Evolutionary conservation across 2,329 filamentous ascomycete genomes (phyloP), one percentile per base, ranked within the genome.

Genomic region (Endothia cerciana): DNA sequence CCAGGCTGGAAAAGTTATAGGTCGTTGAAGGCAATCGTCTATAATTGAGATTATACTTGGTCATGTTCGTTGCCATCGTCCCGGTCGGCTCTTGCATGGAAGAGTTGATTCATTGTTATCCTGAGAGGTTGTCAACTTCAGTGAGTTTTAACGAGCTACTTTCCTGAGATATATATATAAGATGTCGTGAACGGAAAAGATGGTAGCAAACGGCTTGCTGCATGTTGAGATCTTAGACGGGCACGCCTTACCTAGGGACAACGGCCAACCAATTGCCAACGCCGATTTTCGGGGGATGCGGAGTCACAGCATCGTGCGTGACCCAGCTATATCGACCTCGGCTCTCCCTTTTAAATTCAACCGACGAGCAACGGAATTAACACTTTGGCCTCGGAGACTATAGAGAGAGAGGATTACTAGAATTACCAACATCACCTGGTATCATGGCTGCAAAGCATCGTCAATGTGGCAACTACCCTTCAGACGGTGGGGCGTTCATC

Each of bases 401-500:
- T 6, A 49, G n/a, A n/a, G n/a, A n/a, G n/a, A n/a, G n/a, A n/a
- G n/a, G 2, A 25, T 25, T 19, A 25, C 8, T 25, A 28, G 25
- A 43, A n/a, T 57, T 2, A 15, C 13, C 3, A 28, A 25, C 47
- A 22, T 11, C 15, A 4, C 25, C 11, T 4, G 4, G 17, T 8
- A 36, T 19, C n/a, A 60, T 47, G 38, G 33, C 41, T 47, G 22
- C 8, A 28, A n/a, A n/a, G n/a, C 60, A 38, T 4, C 25, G 19
- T 17, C 63, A 61, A n/a, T n/a, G n/a, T 19, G 66, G 66, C 5
- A 60, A 17, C 25, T 71, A 68, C 36, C 65, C 69, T 19, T 47
- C 62, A 11, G 60, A 67, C 30, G 64, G 64, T 30, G 65, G 49
- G 25, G 15, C 19, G 5, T 74, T 75, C 65, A 65, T 69, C 51